phyloP scores from a whole-genome alignment of 345 rosid genomes.

The Gossypioides kirkii region DNA sequence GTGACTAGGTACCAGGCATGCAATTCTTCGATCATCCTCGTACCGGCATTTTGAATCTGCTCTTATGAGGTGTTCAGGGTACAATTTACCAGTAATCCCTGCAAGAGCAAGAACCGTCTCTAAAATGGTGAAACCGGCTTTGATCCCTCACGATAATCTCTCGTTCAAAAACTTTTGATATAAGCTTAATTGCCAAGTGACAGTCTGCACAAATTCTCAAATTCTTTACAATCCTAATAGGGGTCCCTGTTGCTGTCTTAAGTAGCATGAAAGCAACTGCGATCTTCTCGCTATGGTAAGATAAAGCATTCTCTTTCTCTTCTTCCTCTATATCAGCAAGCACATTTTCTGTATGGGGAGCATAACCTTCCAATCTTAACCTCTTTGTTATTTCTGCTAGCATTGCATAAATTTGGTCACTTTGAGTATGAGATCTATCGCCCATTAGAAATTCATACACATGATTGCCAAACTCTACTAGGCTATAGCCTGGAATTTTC shows the following conservation, averaged over 20 bases:
- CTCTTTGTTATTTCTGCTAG: conserved; percentile 48
- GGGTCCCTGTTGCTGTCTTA: conserved; percentile 47
- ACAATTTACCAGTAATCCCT: conserved; percentile 54
- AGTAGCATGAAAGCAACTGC: conserved; percentile 76
- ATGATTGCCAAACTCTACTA: conserved; percentile 66
- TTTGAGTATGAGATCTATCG: conserved; percentile 59
- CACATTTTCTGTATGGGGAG: conserved; percentile 52
- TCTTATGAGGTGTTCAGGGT: no score
- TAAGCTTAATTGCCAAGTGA: conserved; percentile 65
- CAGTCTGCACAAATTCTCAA: conserved; percentile 84
- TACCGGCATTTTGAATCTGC: no score
- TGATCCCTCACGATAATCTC: conserved; percentile 74
- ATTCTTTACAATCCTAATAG: conserved; percentile 62
- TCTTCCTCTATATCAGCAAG: conserved; percentile 73
- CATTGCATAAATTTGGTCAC: conserved; percentile 44
- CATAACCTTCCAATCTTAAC: conserved; percentile 57
- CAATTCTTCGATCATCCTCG: no score
- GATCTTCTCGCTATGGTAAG: conserved; percentile 81
- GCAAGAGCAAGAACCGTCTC: conserved; percentile 61
- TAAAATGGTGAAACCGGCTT: conserved; percentile 86
- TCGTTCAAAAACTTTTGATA: conserved; percentile 55
- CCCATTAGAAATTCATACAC: conserved; percentile 68
- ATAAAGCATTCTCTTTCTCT: conserved; percentile 67
- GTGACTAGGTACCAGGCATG: no score
- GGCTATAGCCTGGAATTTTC: conserved; percentile 67